Base-by-base conservation (phyloP, 352 stramenopile genomes). In the Globisporangium camurandrum region DNA sequence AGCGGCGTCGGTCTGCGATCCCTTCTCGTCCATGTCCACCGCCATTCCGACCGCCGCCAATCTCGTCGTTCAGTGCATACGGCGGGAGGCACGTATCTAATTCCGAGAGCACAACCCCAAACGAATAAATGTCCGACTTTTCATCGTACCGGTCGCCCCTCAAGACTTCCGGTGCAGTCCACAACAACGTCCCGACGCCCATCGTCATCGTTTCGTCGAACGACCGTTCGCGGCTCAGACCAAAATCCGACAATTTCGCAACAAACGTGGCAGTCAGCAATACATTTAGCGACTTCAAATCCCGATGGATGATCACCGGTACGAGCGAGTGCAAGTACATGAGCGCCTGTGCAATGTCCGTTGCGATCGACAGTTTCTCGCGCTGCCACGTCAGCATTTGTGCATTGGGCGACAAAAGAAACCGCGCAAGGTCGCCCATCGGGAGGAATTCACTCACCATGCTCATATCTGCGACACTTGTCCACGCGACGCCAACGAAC, bases 251-350 rank as follows among this genome's bases (percentile, higher is more conserved):
- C 33, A 86, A 52, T 46, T 88, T 88, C 19, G 76, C 74, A 10
- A 64, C 58, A 16, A 84, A 42, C 10, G 57, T 45, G 8, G 46
- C 64, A 12, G 66, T 65, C 8, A 88, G 60, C 37, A 86, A 49
- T 0, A 88, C 61, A 40, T 88, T 88, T 45, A 76, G 56, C 10
- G 74, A 84, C 51, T 86, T 88, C 52, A 84, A 61, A 50, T 88
- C 73, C 4, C 76, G 71, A 43, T 88, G 76, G 46, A 86, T 76
- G 51, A 88, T 75, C 20, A 65, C 54, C 11, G 74, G 76, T 20
- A 66, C 51, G 12, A 71, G 54, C 16, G 62, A 74, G 33, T 88
- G 76, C 5, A 88, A 54, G 56, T 88, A 88, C n/a, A 66, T 63
- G 28, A 88, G 56, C 7, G 74, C 76, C 26, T 74, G 66, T 0